A percentile compares a stretch with the other conserved stretches of the same genome.
phyloP scores from a whole-genome alignment of 2,329 filamentous ascomycete species.

The Talaromyces marneffei region DNA sequence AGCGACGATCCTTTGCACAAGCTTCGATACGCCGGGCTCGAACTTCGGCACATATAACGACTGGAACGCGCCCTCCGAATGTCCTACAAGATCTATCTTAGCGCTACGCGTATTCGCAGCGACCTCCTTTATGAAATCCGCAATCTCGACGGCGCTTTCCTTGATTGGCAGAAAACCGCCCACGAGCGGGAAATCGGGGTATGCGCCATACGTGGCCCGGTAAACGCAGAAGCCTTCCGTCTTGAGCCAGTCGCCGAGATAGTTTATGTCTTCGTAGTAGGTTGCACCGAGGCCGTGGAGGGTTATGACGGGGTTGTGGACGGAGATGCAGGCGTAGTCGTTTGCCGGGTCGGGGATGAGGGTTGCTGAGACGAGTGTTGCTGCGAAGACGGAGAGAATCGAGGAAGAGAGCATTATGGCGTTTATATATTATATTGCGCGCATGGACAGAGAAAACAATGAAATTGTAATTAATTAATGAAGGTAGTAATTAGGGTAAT shows the following conservation, averaged over 20 bases:
- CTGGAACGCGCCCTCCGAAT: slow-evolving; percentile 42
- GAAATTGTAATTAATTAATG: background rate
- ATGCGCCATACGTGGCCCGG: slow-evolving; percentile 38
- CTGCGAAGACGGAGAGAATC: background rate
- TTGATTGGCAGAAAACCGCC: slow-evolving; percentile 36
- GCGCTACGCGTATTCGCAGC: slow-evolving; percentile 30
- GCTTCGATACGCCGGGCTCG: slow-evolving; percentile 22
- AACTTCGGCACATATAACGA: slow-evolving; percentile 38
- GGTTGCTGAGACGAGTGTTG: slow-evolving; percentile 11
- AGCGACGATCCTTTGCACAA: slow-evolving; percentile 30
- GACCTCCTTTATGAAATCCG: slow-evolving; percentile 36
- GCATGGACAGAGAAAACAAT: background rate
- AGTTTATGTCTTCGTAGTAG: slow-evolving; percentile 34
- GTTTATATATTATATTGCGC: background rate
- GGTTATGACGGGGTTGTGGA: slow-evolving; percentile 31
- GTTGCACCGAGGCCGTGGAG: slow-evolving; percentile 36
- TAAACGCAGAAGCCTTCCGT: slow-evolving; percentile 40
- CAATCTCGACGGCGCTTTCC: slow-evolving; percentile 37
- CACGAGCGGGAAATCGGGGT: slow-evolving; percentile 32
- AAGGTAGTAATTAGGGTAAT: background rate
- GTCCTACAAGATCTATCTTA: slow-evolving; percentile 40
- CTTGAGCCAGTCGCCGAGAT: slow-evolving; percentile 32
- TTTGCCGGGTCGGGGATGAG: slow-evolving; percentile 19
- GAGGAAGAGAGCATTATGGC: background rate
- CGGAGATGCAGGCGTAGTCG: slow-evolving; percentile 29